These are phyloP conservation scores for Boechera divaricarpa DNA, from an alignment of 345 rosid species.

Conservation along the genomic window DNA sequence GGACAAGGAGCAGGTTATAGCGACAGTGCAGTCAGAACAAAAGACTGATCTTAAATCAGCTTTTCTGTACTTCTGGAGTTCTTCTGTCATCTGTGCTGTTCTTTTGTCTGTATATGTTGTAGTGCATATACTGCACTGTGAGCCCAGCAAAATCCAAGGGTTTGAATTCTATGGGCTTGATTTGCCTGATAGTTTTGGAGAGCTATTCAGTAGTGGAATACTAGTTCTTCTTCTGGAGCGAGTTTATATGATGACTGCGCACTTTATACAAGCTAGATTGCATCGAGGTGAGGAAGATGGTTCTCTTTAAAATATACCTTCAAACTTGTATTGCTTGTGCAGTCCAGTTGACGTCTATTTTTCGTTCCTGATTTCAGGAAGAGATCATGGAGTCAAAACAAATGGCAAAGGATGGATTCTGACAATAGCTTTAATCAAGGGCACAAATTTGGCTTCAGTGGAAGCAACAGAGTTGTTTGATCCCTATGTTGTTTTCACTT, in stretches of 20 bases:
- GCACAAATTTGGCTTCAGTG: slow-evolving; percentile 62
- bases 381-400: slow-evolving; percentile 68
- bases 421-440: slow-evolving; percentile 83
- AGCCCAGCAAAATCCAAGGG: slow-evolving; percentile 63
- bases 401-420: slow-evolving; percentile 94
- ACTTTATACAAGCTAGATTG: slow-evolving; percentile 75
- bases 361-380: slow-evolving; percentile 49
- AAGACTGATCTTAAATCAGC: slow-evolving; percentile 72
- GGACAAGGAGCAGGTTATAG: slow-evolving; percentile 61
- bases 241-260: slow-evolving; percentile 63
- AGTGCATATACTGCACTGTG: slow-evolving; percentile 61
- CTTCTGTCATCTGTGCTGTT: slow-evolving; percentile 61
- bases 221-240: slow-evolving; percentile 67
- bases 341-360: not conserved
- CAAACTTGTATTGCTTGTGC: not conserved
- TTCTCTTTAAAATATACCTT: not conserved
- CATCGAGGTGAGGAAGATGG: slow-evolving; percentile 57
- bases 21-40: slow-evolving; percentile 65
- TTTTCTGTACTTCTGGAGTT: slow-evolving; percentile 66
- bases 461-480: slow-evolving; percentile 65
- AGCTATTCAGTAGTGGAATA: slow-evolving; percentile 64
- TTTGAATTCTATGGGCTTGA: slow-evolving; percentile 74
- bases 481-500: slow-evolving; percentile 83
- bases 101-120: slow-evolving; percentile 61
- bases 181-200: slow-evolving; percentile 91